A percentile compares a stretch with the other conserved stretches of the same genome.
Conservation (phyloP, 345 rosid species). For the Mangifera indica region DNA sequence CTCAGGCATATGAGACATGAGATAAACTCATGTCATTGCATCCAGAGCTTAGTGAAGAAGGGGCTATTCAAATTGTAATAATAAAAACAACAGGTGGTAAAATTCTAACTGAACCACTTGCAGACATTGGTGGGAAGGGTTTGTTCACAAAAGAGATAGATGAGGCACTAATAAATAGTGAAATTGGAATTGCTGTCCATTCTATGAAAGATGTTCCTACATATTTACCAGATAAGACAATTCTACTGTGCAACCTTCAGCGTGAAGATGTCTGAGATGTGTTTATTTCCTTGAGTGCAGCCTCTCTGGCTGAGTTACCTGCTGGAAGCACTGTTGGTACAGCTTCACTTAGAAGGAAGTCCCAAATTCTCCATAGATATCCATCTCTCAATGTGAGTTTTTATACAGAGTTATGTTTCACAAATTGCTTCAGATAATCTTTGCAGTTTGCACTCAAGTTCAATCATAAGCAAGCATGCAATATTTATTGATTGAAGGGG, state of each 20-base stretch:
- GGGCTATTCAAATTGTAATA: constrained; percentile 83
- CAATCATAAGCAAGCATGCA: not conserved
- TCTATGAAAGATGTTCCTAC: constrained; percentile 99
- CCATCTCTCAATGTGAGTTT: constrained; percentile 67
- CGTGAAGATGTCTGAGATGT: constrained; percentile 99
- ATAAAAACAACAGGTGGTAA: constrained; percentile 97
- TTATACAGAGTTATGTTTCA: not conserved
- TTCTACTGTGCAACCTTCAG: constrained; percentile 79
- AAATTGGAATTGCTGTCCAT: constrained; percentile 94
- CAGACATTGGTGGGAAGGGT: constrained; percentile 98
- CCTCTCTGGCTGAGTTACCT: constrained; percentile 74
- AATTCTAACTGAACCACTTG: constrained; percentile 85
- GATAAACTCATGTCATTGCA: constrained; percentile 72
- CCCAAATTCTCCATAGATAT: constrained; percentile 86
- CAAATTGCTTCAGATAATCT: constrained; percentile 2
- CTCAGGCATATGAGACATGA: constrained; percentile 95
- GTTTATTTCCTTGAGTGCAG: constrained; percentile 61
- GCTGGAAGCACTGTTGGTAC: constrained; percentile 89
- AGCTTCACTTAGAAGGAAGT: constrained; percentile 95
- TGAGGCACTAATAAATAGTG: constrained; percentile 79
- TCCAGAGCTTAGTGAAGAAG: constrained; percentile 77
- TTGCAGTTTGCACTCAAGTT: not conserved
- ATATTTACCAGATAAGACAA: constrained; percentile 76
- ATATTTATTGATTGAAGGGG: not conserved
- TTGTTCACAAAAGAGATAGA: constrained; percentile 95